phyloP scores from a whole-genome alignment of 805 yeast genomes.

The Kluyveromyces lactis region DNA sequence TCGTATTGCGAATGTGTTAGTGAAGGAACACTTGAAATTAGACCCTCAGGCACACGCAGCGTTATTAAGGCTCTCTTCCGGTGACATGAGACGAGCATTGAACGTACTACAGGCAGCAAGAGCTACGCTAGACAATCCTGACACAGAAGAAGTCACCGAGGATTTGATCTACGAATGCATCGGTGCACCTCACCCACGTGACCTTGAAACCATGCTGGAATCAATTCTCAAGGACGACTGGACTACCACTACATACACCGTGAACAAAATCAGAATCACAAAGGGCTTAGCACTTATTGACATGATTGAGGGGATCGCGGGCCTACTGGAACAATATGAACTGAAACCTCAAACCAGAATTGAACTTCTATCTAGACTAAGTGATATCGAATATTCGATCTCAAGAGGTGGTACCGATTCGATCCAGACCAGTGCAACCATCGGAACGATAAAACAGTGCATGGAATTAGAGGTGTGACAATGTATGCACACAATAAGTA shows the following conservation, averaged over 20 bases:
- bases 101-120: constrained; percentile 92
- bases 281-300: constrained; percentile 91
- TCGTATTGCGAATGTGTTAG: constrained; percentile 61
- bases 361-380: constrained; percentile 56
- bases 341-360: constrained; percentile 52
- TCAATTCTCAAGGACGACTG: constrained; percentile 82
- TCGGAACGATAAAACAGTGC: constrained; percentile 67
- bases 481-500: too few species aligned
- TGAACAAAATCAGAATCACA: constrained; percentile 52
- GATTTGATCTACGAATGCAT: constrained; percentile 87
- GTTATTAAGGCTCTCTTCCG: constrained; percentile 65
- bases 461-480: constrained; percentile 27
- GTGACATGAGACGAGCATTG: constrained; percentile 94
- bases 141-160: constrained; percentile 48
- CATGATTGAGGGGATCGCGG: constrained; percentile 66
- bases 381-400: constrained; percentile 86
- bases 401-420: constrained; percentile 89
- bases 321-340: constrained; percentile 60
- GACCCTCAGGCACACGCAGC: constrained; percentile 53
- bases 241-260: constrained; percentile 63
- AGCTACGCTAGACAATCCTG: constrained; percentile 52
- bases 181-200: constrained; percentile 91
- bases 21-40: constrained; percentile 55
- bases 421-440: constrained; percentile 81
- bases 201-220: constrained; percentile 65